Evolutionary conservation across 1,284 basidiomycete species (phyloP), one percentile per base, ranked within the genome.

Genomic region (Athelia sp.): DNA sequence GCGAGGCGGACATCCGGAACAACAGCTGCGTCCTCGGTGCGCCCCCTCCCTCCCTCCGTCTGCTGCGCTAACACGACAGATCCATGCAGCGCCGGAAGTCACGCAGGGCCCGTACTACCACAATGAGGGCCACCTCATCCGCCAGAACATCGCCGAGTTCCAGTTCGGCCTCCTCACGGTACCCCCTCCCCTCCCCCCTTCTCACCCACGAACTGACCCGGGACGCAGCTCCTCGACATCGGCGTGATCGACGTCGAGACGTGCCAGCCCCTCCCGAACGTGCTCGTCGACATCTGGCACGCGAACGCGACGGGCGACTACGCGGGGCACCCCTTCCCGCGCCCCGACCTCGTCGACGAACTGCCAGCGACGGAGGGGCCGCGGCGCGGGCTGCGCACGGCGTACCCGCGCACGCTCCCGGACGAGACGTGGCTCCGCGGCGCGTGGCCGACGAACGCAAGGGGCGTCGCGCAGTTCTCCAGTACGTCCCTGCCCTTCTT

Each of bases 201-300:
- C 23, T 35, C 10, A 35, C 31, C 43, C 9, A 3, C 23, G 45
- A 38, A 48, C 22, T 14, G 23, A 15, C 24, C 17, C 21, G 21
- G 32, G 15, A 19, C 29, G 15, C 49, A 75, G 72, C 62, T 75
- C 4, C 62, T 87, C 53, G 82, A 88, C 56, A 82, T 88, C 36
- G 84, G 84, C 26, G 78, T 87, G 8, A 84, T 89, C 50, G 85
- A 90, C 56, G 78, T 87, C 8, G 76, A 84, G 56, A 87, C 84
- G 1, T 90, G 87, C 67, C 67, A 81, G 56, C 84, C 86, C 17
- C 69, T 87, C 0, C 73, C 76, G 2, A 78, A 84, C 60, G 81
- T 82, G 32, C 73, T 88, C 23, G 82, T 88, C 19, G 86, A 90
- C 58, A 76, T 89, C 38, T 90, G 87, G 87, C 72, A 73, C 54